Percentiles rank a stretch among this genome's conserved stretches.
Evolutionary conservation across 371 early-diverging fungal genomes (phyloP).

Genomic region (Mortierella sp.): DNA sequence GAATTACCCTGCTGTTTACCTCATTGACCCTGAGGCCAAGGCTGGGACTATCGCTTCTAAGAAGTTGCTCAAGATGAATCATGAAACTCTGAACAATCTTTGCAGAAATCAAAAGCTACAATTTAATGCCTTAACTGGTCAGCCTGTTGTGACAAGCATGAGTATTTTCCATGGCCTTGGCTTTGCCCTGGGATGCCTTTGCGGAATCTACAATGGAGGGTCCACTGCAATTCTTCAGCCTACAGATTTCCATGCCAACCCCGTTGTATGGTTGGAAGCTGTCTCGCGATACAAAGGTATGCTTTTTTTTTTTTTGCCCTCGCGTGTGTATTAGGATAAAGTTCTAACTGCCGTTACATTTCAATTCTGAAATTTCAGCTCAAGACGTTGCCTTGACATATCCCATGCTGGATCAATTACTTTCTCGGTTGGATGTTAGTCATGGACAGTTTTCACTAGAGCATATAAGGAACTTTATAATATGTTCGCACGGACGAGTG

Average conservation of each 20-base stretch:
- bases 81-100: slow-evolving; percentile 76
- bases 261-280: slow-evolving; percentile 43
- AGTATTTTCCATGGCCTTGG: slow-evolving; percentile 80
- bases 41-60: slow-evolving; percentile 65
- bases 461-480: slow-evolving; percentile 74
- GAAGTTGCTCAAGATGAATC: slow-evolving; percentile 61
- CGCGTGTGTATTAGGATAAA: neutral
- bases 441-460: slow-evolving; percentile 62
- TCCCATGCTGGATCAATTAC: slow-evolving; percentile 81
- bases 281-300: slow-evolving; percentile 46
- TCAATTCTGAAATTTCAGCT: slow-evolving; percentile 55
- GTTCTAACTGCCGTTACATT: neutral
- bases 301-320: too few relatives aligned
- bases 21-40: slow-evolving; percentile 65
- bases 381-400: slow-evolving; percentile 82
- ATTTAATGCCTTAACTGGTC: slow-evolving; percentile 71
- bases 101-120: slow-evolving; percentile 85
- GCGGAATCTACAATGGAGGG: slow-evolving; percentile 73
- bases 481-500: slow-evolving; percentile 77
- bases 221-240: slow-evolving; percentile 31
- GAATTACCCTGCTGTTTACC: slow-evolving; percentile 62
- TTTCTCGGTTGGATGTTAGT: slow-evolving; percentile 61
- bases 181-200: slow-evolving; percentile 74
- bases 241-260: slow-evolving; percentile 55
- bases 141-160: slow-evolving; percentile 76